Evolutionary conservation across 129 eudicot species (phyloP).

Genomic region (Kitagawia praeruptora): DNA sequence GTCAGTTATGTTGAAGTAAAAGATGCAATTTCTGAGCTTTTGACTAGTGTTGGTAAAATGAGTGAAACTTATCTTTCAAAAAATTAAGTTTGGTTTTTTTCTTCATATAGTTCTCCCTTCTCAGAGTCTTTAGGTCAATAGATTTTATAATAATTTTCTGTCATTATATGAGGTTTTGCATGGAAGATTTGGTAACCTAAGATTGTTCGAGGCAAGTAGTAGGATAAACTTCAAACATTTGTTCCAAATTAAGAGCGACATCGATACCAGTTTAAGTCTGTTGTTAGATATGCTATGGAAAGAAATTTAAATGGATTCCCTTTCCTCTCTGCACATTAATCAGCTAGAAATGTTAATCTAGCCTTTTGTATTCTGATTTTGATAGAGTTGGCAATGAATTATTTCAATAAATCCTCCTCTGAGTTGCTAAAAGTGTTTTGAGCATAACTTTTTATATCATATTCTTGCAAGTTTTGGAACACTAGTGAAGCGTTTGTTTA

Average conservation of each 20-base stretch:
- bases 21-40: neutral
- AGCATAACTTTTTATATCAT: slow-evolving; percentile 20
- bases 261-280: neutral
- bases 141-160: neutral
- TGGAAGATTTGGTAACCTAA: neutral
- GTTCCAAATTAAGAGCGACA: neutral
- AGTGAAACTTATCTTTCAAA: no score
- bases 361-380: neutral
- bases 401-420: slow-evolving; percentile 26
- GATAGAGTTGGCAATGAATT: no score
- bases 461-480: slow-evolving; percentile 44
- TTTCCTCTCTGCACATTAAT: neutral
- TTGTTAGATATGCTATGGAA: neutral
- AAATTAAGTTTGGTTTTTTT: neutral
- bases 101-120: neutral
- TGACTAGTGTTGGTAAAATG: no score
- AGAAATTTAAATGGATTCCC: neutral
- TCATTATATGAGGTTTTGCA: neutral
- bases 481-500: slow-evolving; percentile 26
- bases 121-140: neutral
- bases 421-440: slow-evolving; percentile 34
- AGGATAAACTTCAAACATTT: no score
- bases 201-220: neutral
- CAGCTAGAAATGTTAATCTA: neutral
- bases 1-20: neutral